A percentile compares a stretch with the other conserved stretches of the same genome.
phyloP scores from a whole-genome alignment of 371 early-diverging fungal genomes.

The Fennellomyces sp. region DNA sequence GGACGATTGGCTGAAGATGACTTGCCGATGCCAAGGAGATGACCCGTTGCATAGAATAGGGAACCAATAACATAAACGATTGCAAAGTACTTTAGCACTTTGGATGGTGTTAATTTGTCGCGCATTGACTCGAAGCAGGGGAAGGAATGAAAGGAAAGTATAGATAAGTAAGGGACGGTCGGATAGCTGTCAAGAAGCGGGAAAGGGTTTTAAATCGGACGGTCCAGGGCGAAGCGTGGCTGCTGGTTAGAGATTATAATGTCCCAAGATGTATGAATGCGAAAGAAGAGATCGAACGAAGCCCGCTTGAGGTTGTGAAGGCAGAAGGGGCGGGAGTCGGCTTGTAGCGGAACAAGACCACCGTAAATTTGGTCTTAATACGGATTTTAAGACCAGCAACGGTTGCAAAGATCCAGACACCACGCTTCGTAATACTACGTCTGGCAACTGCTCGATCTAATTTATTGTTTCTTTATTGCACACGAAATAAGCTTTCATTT shows the following conservation, averaged over 20 bases:
- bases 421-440: not conserved
- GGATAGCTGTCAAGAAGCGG: not conserved
- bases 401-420: too few species aligned
- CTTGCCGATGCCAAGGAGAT: constrained; percentile 23
- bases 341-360: not conserved
- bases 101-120: constrained; percentile 13
- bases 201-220: not conserved
- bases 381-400: not conserved
- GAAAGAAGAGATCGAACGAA: not conserved
- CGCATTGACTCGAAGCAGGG: constrained; percentile 14
- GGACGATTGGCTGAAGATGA: not conserved
- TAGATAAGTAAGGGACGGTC: not conserved
- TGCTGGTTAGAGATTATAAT: not conserved
- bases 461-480: not conserved
- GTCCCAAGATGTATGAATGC: not conserved
- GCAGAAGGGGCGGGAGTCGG: not conserved
- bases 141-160: not conserved
- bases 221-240: not conserved
- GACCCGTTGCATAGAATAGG: constrained; percentile 29
- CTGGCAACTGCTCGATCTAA: not conserved
- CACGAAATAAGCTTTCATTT: not conserved
- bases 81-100: constrained; percentile 24
- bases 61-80: constrained; percentile 28
- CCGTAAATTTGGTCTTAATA: not conserved
- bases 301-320: not conserved